These are phyloP conservation scores for Salmacisia buchloeana DNA, from an alignment of 1,284 basidiomycete species.

Conservation along the genomic window DNA sequence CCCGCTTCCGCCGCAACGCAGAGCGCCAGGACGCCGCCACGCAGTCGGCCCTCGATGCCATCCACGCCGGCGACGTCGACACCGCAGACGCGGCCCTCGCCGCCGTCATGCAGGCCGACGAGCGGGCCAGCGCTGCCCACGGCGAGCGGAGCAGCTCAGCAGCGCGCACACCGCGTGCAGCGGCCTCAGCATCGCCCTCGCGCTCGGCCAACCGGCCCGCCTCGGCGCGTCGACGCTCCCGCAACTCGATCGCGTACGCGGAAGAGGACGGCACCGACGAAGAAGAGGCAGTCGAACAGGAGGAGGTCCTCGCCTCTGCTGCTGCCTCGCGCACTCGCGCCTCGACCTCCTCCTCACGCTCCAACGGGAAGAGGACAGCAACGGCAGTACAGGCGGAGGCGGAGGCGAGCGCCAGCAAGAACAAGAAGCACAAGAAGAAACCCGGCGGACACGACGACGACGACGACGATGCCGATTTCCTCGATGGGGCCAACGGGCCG, in stretches of 20 bases:
- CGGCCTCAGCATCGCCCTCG: background rate
- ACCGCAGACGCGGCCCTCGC: constrained; percentile 24
- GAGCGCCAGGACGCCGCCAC: constrained; percentile 17
- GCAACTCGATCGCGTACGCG: constrained; percentile 26
- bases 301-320: constrained; percentile 29
- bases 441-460: constrained; percentile 22
- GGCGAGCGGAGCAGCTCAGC: constrained; percentile 4
- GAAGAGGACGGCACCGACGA: constrained; percentile 62
- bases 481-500: constrained; percentile 55
- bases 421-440: constrained; percentile 51
- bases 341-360: constrained; percentile 40
- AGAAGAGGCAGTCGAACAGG: constrained; percentile 61
- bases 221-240: constrained; percentile 46
- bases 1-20: constrained; percentile 18
- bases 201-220: too few species aligned
- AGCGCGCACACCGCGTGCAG: constrained; percentile 10
- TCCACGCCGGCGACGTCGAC: background rate
- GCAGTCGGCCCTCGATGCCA: constrained; percentile 57
- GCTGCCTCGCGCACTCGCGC: constrained; percentile 20
- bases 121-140: background rate
- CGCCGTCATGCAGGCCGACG: constrained; percentile 22
- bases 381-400: constrained; percentile 51
- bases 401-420: constrained; percentile 52
- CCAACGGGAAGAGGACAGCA: constrained; percentile 51
- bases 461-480: constrained; percentile 50